phyloP scores from a whole-genome alignment of 306 rosid genomes.

The Glycine latifolia region DNA sequence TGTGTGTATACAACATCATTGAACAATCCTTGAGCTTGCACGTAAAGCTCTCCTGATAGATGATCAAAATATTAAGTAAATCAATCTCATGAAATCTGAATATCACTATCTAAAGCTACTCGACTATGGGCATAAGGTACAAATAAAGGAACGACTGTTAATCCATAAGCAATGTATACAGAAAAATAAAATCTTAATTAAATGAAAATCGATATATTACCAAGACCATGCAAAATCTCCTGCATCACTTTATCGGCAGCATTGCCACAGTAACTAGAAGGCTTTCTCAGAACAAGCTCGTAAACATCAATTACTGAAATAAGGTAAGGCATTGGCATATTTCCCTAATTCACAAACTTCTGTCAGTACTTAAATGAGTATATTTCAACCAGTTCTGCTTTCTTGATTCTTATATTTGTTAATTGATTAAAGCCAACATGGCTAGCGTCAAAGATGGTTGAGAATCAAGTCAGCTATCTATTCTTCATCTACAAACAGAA shows the following conservation, averaged over 20 bases:
- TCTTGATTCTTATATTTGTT: constrained; percentile 31
- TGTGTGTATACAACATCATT: constrained; percentile 72
- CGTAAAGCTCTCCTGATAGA: constrained; percentile 83
- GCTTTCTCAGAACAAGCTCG: constrained; percentile 77
- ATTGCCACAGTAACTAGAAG: constrained; percentile 67
- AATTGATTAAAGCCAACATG: constrained; percentile 35
- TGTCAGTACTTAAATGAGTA: constrained; percentile 48
- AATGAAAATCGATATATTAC: constrained; percentile 64
- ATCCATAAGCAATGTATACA: constrained; percentile 19
- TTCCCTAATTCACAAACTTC: constrained; percentile 71
- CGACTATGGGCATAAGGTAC: constrained; percentile 26
- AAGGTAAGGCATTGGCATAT: constrained; percentile 84
- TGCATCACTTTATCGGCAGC: constrained; percentile 86
- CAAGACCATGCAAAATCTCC: constrained; percentile 92
- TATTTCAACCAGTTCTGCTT: constrained; percentile 39
- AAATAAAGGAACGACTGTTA: constrained; percentile 3
- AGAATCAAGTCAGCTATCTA: constrained; percentile 26
- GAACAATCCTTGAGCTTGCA: constrained; percentile 87
- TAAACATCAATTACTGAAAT: constrained; percentile 79
- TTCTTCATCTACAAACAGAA: constrained; percentile 44
- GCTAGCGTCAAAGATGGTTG: constrained; percentile 23
- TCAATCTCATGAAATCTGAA: constrained; percentile 24
- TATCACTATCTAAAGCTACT: constrained; percentile 38
- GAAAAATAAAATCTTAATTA: constrained; percentile 19
- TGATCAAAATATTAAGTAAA: constrained; percentile 41